A percentile compares a stretch with the other conserved stretches of the same genome.
These are phyloP conservation scores for Talaromyces islandicus DNA, from an alignment of 2,329 filamentous ascomycete genomes.

Conservation along the genomic window DNA sequence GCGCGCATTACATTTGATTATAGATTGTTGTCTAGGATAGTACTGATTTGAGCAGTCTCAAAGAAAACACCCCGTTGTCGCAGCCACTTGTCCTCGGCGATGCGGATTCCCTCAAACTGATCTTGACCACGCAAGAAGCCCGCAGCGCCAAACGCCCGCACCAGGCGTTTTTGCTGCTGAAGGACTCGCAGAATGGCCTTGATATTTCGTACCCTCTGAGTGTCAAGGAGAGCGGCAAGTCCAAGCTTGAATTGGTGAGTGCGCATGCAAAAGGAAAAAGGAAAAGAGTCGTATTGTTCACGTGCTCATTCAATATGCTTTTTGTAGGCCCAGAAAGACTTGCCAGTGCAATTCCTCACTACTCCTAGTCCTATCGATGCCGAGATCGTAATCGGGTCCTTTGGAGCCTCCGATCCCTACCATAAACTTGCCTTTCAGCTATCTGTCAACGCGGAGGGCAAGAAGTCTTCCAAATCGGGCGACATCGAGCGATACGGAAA, in stretches of 20 bases:
- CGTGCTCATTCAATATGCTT: not conserved
- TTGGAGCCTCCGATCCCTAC: conserved; percentile 66
- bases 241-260: conserved; percentile 74
- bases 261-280: not conserved
- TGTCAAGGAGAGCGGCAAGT: conserved; percentile 84
- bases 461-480: conserved; percentile 53
- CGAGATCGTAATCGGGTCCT: conserved; percentile 79
- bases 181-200: conserved; percentile 66
- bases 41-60: conserved; percentile 45
- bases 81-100: conserved; percentile 60
- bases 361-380: conserved; percentile 65
- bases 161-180: conserved; percentile 84
- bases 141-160: conserved; percentile 78
- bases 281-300: not conserved
- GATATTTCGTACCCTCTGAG: conserved; percentile 81
- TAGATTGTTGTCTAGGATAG: not conserved
- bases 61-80: conserved; percentile 53
- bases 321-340: conserved; percentile 76
- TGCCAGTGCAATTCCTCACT: conserved; percentile 74
- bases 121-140: conserved; percentile 73
- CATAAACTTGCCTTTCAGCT: conserved; percentile 68
- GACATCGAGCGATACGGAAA: conserved; percentile 78
- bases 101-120: conserved; percentile 71
- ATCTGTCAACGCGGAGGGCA: conserved; percentile 58
- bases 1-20: not conserved